A percentile compares a stretch with the other conserved stretches of the same genome.
These are phyloP conservation scores for Isabelozyma gotoi DNA, from an alignment of 805 yeast species.

Conservation along the genomic window DNA sequence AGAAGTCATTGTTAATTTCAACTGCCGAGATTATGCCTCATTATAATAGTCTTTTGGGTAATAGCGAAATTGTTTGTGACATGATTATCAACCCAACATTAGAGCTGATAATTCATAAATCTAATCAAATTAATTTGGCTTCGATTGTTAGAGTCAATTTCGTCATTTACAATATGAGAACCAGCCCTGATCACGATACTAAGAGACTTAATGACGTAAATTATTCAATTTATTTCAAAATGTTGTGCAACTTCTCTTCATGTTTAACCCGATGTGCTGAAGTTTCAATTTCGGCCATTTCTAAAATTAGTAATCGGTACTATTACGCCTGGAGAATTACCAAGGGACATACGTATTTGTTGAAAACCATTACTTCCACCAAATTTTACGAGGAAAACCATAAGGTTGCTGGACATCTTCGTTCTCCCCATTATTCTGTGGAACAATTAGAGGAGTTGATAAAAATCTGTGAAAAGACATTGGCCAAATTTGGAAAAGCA, in stretches of 20 bases:
- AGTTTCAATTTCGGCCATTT: slow-evolving; percentile 32
- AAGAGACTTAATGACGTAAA: slow-evolving; percentile 13
- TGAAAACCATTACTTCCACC: slow-evolving; percentile 26
- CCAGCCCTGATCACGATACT: slow-evolving; percentile 17
- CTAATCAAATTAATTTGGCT: slow-evolving; percentile 29
- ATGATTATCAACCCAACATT: slow-evolving; percentile 34
- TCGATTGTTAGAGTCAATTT: slow-evolving; percentile 30
- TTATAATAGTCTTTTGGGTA: slow-evolving; percentile 33
- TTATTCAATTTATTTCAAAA: slow-evolving; percentile 15
- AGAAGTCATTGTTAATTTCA: slow-evolving; percentile 28
- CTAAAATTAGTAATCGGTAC: slow-evolving; percentile 35
- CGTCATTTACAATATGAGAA: slow-evolving; percentile 21
- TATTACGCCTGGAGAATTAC: slow-evolving; percentile 42
- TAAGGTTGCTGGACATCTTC: slow-evolving; percentile 9
- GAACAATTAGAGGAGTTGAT: slow-evolving; percentile 27
- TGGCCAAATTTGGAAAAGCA: slow-evolving; percentile 20
- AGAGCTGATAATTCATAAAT: slow-evolving; percentile 29
- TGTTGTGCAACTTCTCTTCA: slow-evolving; percentile 20
- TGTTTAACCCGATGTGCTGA: slow-evolving; percentile 26
- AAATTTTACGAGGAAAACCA: slow-evolving; percentile 28
- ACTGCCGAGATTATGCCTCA: slow-evolving; percentile 34
- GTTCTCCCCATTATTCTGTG: slow-evolving; percentile 12
- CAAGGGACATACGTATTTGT: slow-evolving; percentile 31
- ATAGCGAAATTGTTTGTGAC: slow-evolving; percentile 34
- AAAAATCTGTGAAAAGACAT: slow-evolving; percentile 21